Base-by-base conservation (phyloP, 2,329 filamentous ascomycete genomes). In the Aschersonia sp. region DNA sequence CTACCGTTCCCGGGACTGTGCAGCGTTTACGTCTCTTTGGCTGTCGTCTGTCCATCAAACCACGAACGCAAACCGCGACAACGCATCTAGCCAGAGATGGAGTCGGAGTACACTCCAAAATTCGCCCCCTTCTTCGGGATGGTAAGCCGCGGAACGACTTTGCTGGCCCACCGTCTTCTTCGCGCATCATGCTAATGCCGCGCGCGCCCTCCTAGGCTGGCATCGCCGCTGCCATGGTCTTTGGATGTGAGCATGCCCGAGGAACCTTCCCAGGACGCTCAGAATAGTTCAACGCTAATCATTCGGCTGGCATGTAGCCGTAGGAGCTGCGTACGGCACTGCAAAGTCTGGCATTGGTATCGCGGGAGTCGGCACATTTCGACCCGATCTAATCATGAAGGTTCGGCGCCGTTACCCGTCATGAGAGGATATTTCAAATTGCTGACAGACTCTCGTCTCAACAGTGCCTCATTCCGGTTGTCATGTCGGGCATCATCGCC, bases 401-500 rank as follows among this genome's bases (percentile, higher is more conserved):
- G 84, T 84, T 67, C 37, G 48, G 11, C 32, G 32, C 22, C 22
- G 22, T 3, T 22, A 22, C 22, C 22, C 22, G 22, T 22, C 22
- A 22, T 22, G 22, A 22, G 22, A 22, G 22, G 3, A 22, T 22
- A 22, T 22, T 22, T 3, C 2, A 22, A 2, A 22, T 7, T 41
- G 40, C 7, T n/a, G 14, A 41, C 6, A 41, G 40, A 11, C n/a
- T 41, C 40, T 7, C n/a, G 40, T 11, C 14, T 14, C 7, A 9
- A 29, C 57, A 88, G 84, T 89, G 83, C 49, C 71, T 90, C 47
- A 89, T 90, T 56, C 85, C 86, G 52, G 85, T 92, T 55, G 83
- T 98, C 72, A 98, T 98, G 92, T 94, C 92, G 58, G 92, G 92
- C 79, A 98, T 98, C 63, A 87, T 98, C 60, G 92, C 92, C 49